Evolutionary conservation across 2,329 filamentous ascomycete species (phyloP).

Genomic region (Claviceps cyperi): DNA sequence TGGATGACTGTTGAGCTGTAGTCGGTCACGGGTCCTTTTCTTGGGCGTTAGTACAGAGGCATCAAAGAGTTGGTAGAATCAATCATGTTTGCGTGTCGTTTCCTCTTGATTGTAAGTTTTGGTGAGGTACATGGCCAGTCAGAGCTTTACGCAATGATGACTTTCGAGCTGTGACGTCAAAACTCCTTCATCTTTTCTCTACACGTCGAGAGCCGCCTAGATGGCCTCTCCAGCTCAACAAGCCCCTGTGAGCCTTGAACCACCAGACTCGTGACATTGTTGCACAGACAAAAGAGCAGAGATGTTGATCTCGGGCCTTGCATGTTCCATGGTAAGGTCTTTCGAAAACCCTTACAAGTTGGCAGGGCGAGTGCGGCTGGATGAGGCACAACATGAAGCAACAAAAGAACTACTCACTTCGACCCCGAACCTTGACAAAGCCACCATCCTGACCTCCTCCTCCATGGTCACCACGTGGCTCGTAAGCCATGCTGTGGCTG

Average conservation of each 20-base stretch:
- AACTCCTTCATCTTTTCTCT: background rate
- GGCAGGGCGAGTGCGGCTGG: background rate
- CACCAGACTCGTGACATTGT: background rate
- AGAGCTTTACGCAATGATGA: background rate
- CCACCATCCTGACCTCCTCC: conserved; percentile 29
- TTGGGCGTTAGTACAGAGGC: conserved; percentile 8
- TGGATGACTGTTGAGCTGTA: conserved; percentile 82
- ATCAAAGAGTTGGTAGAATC: background rate
- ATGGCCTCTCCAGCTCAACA: background rate
- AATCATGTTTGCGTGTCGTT: too few relatives aligned
- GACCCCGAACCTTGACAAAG: conserved; percentile 34
- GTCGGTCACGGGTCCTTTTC: conserved; percentile 72
- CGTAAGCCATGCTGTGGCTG: conserved; percentile 32
- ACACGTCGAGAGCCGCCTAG: background rate
- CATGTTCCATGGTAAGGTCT: background rate
- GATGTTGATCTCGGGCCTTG: background rate
- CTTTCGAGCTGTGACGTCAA: background rate
- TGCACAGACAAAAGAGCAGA: background rate
- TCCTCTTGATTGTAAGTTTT: background rate
- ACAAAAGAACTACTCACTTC: conserved; percentile 27
- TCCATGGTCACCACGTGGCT: conserved; percentile 36
- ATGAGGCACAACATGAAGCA: background rate
- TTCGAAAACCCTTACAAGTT: background rate
- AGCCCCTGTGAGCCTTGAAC: background rate
- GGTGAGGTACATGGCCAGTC: background rate